Evolutionary conservation across 306 rosid genomes (phyloP), one percentile per base, ranked within the genome.

Genomic region (Quercus ilex): DNA sequence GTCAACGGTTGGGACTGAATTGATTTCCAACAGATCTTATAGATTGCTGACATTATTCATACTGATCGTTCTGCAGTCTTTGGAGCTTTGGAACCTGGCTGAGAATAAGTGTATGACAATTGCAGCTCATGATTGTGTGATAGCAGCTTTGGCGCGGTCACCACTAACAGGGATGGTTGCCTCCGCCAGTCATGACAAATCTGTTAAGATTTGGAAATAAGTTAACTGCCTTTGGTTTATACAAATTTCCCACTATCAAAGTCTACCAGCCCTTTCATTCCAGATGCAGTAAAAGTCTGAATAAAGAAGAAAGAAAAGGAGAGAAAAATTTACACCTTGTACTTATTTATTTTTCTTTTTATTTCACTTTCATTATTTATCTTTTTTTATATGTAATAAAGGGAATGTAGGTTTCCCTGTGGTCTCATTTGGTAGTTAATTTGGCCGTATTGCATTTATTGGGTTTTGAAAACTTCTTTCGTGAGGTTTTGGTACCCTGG

Each of bases 141-240:
- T 94, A 78, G 87, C 98, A 5, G 89, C 98, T n/a, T 78, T 94
- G 84, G 94, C 98, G 60, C 90, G 87, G 68, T 94, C 98, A 64
- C 92, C 96, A 0, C 83, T 84, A 43, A 86, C 92, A 38, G 92
- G 97, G 75, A 89, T 89, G 97, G 94, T 94, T 74, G 98, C 98
- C 74, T 94, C 98, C 3, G 90, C 96, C 62, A 94, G 98, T 79
- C 85, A 89, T 77, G 98, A 94, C 84, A 92, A 86, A 77, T 92
- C 94, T 9, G 98, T 94, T 28, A 94, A 94, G 87, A 86, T 94
- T 71, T 94, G 97, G 97, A 94, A 94, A 73, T 94, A 75, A 89
- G 33, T 56, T 76, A 33, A 84, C 51, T 30, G 56, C 63, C 18
- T 25, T 69, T 30, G 33, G 82, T 41, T 41, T 41, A 77, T 85